Base-by-base conservation (phyloP, 768 basidiomycete species). In the Cystoderma amianthinum region DNA sequence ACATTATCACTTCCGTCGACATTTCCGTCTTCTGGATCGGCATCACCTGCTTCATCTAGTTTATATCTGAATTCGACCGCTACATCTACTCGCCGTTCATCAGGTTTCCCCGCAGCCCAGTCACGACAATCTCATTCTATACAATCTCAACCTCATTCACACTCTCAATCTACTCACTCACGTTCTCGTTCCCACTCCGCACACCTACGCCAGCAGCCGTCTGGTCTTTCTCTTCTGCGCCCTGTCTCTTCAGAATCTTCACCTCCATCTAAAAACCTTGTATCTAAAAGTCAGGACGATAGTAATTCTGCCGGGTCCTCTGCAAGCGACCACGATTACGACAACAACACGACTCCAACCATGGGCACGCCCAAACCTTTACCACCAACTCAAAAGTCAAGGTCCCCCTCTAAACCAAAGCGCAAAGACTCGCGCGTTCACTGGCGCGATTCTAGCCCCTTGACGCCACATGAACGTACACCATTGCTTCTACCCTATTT, bases 221-320 rank as follows among this genome's bases (percentile, higher is more conserved):
- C 70, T 3, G 69, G 69, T 2, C 50, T 70, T 12, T 60, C 64
- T 2, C 57, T 68, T 11, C 55, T 68, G 23, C 62, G 64, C 36
- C 41, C 44, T 25, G 13, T 25, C 22, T 13, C 25, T 19, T 24
- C 32, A 10, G 22, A 32, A 16, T 33, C 39, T 15, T 21, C 46
- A 12, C 19, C 49, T 1, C 41, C 47, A 11, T 20, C 38, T 16
- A 6, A 19, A n/a, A 36, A 15, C 50, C 11, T 57, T 15, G n/a
- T n/a, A n/a, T n/a, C n/a, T n/a, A n/a, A n/a, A n/a, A n/a, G n/a
- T n/a, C n/a, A n/a, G n/a, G n/a, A n/a, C n/a, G n/a, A n/a, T n/a
- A n/a, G n/a, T n/a, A n/a, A n/a, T n/a, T n/a, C n/a, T n/a, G n/a
- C n/a, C n/a, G n/a, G n/a, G n/a, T n/a, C n/a, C n/a, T n/a, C n/a